Base-by-base conservation (phyloP, 768 basidiomycete species). In the Gyrodon lividus region DNA sequence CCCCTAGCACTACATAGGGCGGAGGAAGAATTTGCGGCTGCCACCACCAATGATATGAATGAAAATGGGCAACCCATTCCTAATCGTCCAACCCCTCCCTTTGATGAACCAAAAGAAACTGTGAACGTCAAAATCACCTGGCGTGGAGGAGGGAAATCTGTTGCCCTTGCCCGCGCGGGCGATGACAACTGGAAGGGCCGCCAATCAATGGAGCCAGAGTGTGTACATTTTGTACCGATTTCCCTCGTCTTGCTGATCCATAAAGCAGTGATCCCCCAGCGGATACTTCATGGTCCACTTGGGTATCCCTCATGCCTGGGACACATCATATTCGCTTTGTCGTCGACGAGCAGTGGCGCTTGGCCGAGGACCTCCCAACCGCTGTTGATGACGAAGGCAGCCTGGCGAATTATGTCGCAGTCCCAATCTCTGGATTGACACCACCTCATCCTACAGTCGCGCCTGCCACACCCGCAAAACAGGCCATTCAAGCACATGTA, bases 311-410 rank as follows among this genome's bases (percentile, higher is more conserved):
- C 0, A 81, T 83, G 9, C 92, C 93, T 0, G 96, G 96, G 14
- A 93, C 93, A 0, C 93, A 98, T 64, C 90, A 94, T 57, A 79
- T 98, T 65, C 91, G 94, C 51, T 98, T 97, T 76, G 82, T 98
- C 57, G 90, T 98, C 54, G 96, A 98, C 67, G 90, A 88, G 42
- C 80, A 84, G 41, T 92, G 87, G 84, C 82, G 87, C 54, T 82
- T 88, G 6, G 81, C 87, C 2, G 79, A 86, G 56, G 83, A 89
- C 56, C 77, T 86, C n/a, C 88, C 90, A 6, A 86, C 88, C 22
- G 92, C 92, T 1, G 92, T 95, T 42, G 92, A 94, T 64, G 94
- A 98, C 65, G 89, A 93, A 61, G 96, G 96, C 28, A 88, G 87
- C 23, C 77, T 98, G 40, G 92, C 96, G 47, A 98, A 98, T 72